Evolutionary conservation across 495 filamentous ascomycete genomes (phyloP).

Genomic region (Tuber borchii): DNA sequence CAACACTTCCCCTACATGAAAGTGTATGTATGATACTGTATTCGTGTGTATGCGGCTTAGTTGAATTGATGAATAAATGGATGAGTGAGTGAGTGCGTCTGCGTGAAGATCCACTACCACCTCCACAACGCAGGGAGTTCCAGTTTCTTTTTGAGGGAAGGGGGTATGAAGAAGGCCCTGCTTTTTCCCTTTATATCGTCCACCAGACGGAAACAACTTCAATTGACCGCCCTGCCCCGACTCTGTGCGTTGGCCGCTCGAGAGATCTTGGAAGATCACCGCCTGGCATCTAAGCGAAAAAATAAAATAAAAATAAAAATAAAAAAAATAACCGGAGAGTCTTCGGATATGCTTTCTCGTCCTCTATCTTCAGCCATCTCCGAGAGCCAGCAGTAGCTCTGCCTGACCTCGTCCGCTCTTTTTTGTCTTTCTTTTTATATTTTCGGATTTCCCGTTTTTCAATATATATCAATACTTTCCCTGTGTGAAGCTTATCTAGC

Average conservation of each 20-base stretch:
- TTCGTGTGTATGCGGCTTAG: too few relatives aligned
- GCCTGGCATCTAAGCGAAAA: constrained; percentile 39
- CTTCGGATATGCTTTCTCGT: constrained; percentile 37
- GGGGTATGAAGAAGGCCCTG: constrained; percentile 14
- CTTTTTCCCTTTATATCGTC: constrained; percentile 22
- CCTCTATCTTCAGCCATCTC: constrained; percentile 33
- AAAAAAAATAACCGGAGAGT: not conserved
- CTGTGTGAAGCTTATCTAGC: not conserved
- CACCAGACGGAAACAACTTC: constrained; percentile 29
- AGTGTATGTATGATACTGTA: not conserved
- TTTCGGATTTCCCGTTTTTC: constrained; percentile 18
- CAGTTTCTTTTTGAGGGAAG: constrained; percentile 14
- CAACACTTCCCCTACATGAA: not conserved
- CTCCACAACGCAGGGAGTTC: constrained; percentile 16
- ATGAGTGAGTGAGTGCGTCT: constrained; percentile 4
- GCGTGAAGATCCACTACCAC: constrained; percentile 18
- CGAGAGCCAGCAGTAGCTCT: constrained; percentile 34
- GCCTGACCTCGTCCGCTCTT: constrained; percentile 29
- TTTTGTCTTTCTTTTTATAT: constrained; percentile 29
- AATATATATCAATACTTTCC: not conserved
- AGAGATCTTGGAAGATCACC: constrained; percentile 40
- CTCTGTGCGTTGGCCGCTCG: constrained; percentile 30
- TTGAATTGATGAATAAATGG: not conserved
- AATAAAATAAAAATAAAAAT: constrained; percentile 7
- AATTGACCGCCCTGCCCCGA: constrained; percentile 31